Evolutionary conservation across 495 filamentous ascomycete species (phyloP).

Genomic region (Neurospora sp.): DNA sequence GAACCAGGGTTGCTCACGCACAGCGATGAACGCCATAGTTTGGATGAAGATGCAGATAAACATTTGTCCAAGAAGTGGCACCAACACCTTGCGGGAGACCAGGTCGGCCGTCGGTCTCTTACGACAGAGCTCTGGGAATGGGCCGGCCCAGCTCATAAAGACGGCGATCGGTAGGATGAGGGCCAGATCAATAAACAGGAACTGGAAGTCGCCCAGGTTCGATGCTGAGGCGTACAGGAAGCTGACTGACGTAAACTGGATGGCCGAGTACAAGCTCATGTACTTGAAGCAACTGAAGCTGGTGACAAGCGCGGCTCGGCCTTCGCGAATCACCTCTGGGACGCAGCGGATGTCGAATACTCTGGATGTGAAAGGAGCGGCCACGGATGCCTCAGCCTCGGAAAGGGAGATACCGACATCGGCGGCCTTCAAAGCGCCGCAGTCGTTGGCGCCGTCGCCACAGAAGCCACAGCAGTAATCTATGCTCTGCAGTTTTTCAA

Average conservation of each 20-base stretch:
- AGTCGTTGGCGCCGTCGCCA: conserved; percentile 97
- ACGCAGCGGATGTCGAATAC: conserved; percentile 97
- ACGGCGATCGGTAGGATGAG: conserved; percentile 94
- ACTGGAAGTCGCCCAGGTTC: conserved; percentile 97
- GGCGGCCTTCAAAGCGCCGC: conserved; percentile 92
- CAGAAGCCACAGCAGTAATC: conserved; percentile 96
- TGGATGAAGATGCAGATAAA: conserved; percentile 72
- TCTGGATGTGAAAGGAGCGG: conserved; percentile 91
- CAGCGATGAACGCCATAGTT: conserved; percentile 56
- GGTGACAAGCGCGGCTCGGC: conserved; percentile 86
- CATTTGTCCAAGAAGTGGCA: conserved; percentile 83
- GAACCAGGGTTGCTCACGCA: conserved; percentile 75
- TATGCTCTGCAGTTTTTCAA: conserved; percentile 93
- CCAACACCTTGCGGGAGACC: conserved; percentile 87
- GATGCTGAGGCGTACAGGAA: conserved; percentile 93
- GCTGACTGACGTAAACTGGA: conserved; percentile 98
- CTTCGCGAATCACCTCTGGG: conserved; percentile 89
- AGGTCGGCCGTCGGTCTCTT: conserved; percentile 90
- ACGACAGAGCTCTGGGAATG: conserved; percentile 63
- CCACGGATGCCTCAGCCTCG: conserved; percentile 95
- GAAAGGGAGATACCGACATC: conserved; percentile 98
- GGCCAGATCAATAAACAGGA: conserved; percentile 86
- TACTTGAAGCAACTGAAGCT: conserved; percentile 99
- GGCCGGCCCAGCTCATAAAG: conserved; percentile 95
- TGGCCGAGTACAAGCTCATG: conserved; percentile 98